These are phyloP conservation scores for Penicillium crystallinum DNA, from an alignment of 495 filamentous ascomycete species.

Conservation along the genomic window DNA sequence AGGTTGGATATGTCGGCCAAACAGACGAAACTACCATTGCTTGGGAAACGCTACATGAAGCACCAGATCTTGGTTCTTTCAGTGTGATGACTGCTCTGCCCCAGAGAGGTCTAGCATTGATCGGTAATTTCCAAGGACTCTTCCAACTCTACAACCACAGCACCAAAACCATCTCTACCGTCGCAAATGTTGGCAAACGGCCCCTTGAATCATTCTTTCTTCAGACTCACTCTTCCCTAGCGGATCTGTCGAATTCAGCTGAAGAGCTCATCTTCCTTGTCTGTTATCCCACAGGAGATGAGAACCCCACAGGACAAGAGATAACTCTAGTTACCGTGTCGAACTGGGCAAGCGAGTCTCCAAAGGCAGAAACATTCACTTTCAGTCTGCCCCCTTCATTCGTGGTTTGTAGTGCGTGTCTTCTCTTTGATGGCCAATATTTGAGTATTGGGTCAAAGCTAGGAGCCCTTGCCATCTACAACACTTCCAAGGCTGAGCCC, in stretches of 20 bases:
- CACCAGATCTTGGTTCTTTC: slow-evolving; percentile 30
- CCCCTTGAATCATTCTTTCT: slow-evolving; percentile 26
- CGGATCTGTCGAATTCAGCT: not conserved
- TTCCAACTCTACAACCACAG: slow-evolving; percentile 35
- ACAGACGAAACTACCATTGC: slow-evolving; percentile 12
- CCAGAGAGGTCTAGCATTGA: slow-evolving; percentile 30
- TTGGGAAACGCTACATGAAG: slow-evolving; percentile 29
- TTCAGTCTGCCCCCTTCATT: slow-evolving; percentile 33
- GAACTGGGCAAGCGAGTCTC: slow-evolving; percentile 8
- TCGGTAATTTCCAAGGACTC: slow-evolving; percentile 29
- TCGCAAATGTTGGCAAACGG: slow-evolving; percentile 21
- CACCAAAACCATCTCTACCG: slow-evolving; percentile 20
- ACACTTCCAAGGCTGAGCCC: slow-evolving; percentile 19
- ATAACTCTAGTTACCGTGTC: slow-evolving; percentile 29
- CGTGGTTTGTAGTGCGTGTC: slow-evolving; percentile 31
- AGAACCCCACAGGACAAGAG: slow-evolving; percentile 21
- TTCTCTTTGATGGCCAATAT: slow-evolving; percentile 33
- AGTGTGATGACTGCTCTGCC: slow-evolving; percentile 25
- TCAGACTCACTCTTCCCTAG: slow-evolving; percentile 6
- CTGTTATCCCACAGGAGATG: slow-evolving; percentile 23
- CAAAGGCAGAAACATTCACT: slow-evolving; percentile 15
- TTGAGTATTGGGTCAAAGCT: slow-evolving; percentile 66
- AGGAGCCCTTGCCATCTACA: slow-evolving; percentile 56
- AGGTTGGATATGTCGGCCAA: slow-evolving; percentile 39
- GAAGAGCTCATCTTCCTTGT: slow-evolving; percentile 25